Evolutionary conservation across 192 early-diverging fungal species (phyloP).

Genomic region (Backusella mclennaniae): DNA sequence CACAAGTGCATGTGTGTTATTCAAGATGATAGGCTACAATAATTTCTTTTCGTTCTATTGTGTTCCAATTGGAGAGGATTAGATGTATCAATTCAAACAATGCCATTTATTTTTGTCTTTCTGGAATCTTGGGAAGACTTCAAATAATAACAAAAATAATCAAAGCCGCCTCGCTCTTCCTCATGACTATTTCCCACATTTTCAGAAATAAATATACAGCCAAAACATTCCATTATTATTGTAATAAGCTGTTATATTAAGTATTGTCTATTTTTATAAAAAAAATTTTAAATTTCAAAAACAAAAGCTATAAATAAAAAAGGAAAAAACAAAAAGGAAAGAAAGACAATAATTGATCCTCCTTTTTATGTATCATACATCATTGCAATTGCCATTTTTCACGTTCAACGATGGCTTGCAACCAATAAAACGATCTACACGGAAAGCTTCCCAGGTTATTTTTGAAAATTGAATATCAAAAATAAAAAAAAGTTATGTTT

Average conservation of each 20-base stretch:
- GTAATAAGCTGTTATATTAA: not conserved
- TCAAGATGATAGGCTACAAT: not conserved
- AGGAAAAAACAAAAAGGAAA: slow-evolving; percentile 4
- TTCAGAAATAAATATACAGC: not conserved
- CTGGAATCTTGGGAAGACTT: not conserved
- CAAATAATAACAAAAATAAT: not conserved
- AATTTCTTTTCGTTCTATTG: not conserved
- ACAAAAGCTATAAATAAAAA: not conserved
- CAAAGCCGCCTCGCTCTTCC: not conserved
- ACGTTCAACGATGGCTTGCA: not conserved
- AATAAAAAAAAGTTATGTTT: not conserved
- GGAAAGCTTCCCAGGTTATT: not conserved
- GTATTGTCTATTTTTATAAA: not conserved
- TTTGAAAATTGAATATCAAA: not conserved
- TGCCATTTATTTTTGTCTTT: not conserved
- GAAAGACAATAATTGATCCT: not conserved
- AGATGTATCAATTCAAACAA: not conserved
- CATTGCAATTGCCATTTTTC: not conserved
- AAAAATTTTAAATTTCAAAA: not conserved
- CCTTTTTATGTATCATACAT: slow-evolving; percentile 2
- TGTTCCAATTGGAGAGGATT: not conserved
- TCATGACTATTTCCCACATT: not conserved
- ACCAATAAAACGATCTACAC: not conserved
- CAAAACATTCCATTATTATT: not conserved
- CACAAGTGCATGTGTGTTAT: not conserved